Conservation (phyloP, 352 stramenopile genomes). For the Pythium pyrilobum region DNA sequence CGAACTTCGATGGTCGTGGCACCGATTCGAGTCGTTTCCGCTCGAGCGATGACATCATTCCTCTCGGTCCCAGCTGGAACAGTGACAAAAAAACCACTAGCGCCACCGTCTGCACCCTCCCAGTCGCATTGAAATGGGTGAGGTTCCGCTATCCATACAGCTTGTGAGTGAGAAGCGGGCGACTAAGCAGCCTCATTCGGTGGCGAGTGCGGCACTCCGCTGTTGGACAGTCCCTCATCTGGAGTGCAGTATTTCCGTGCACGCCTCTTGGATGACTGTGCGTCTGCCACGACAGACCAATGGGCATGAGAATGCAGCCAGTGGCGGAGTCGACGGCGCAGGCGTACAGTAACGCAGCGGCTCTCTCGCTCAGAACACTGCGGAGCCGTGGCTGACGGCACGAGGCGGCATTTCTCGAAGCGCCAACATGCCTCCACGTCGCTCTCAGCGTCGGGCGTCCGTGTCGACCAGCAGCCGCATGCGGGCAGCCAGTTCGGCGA, state of each 20-base stretch:
- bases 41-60: constrained; percentile 14
- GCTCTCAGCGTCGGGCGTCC: too few relatives aligned
- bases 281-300: too few relatives aligned
- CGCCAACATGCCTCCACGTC: too few relatives aligned
- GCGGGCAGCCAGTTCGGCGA: too few relatives aligned
- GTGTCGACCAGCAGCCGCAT: too few relatives aligned
- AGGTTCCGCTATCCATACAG: too few relatives aligned
- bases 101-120: constrained; percentile 5
- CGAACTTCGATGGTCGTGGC: not conserved
- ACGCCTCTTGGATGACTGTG: not conserved
- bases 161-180: too few relatives aligned
- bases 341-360: too few relatives aligned
- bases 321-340: too few relatives aligned
- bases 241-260: constrained; percentile 1
- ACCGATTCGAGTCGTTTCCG: not conserved
- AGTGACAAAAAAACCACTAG: constrained; percentile 1
- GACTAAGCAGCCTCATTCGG: not conserved
- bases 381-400: too few relatives aligned
- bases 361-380: not conserved
- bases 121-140: constrained; percentile 2
- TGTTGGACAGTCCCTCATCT: not conserved
- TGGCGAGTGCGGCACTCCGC: constrained; percentile 1
- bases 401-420: too few relatives aligned
- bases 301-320: not conserved
- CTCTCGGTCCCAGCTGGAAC: not conserved